Evolutionary conservation across 2,329 filamentous ascomycete species (phyloP).

Genomic region (Rutstroemia sp.): DNA sequence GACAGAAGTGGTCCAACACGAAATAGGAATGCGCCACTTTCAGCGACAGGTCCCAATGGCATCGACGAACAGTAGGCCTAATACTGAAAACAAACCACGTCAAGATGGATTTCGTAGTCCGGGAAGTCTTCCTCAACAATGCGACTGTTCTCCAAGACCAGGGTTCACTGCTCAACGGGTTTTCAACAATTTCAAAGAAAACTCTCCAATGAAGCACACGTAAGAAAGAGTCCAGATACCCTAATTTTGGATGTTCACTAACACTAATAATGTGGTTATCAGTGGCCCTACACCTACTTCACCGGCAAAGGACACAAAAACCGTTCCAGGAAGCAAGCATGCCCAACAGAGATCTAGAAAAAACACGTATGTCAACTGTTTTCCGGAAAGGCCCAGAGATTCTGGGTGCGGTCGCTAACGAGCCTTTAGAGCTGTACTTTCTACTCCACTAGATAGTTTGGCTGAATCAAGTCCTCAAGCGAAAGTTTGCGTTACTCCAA

Average conservation of each 20-base stretch:
- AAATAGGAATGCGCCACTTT: background rate
- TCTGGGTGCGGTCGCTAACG: background rate
- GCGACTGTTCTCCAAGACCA: background rate
- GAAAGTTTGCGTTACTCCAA: background rate
- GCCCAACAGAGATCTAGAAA: constrained; percentile 6
- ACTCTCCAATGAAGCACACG: background rate
- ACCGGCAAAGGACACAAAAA: background rate
- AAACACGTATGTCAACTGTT: constrained; percentile 8
- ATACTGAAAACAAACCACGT: background rate
- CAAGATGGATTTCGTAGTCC: no score
- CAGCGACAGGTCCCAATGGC: constrained; percentile 2
- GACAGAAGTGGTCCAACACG: constrained; percentile 7
- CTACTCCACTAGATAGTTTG: constrained; percentile 1
- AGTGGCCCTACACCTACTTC: background rate
- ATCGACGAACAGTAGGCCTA: background rate
- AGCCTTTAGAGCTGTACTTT: background rate
- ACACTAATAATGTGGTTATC: background rate
- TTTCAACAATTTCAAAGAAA: constrained; percentile 1
- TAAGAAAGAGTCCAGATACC: background rate
- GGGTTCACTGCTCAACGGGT: background rate
- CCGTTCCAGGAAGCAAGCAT: background rate
- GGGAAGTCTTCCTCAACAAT: background rate
- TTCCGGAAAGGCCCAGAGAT: background rate
- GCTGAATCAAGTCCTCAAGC: background rate
- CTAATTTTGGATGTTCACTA: background rate